Percentiles rank a stretch among this genome's conserved stretches.
Conservation (phyloP, 139 green algal genomes). For the Haematococcus lacustris region DNA sequence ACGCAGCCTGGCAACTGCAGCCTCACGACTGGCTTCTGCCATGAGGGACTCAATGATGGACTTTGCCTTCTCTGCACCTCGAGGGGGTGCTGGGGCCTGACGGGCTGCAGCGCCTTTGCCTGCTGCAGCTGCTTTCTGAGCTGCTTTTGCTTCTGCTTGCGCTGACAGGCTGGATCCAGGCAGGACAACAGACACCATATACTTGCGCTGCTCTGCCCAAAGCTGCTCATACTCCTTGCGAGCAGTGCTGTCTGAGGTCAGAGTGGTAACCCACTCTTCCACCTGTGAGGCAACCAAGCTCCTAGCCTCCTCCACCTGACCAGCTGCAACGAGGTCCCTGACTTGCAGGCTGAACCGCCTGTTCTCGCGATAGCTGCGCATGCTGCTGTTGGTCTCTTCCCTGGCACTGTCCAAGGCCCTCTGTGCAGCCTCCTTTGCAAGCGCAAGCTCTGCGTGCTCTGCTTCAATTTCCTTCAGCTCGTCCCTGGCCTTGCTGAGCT, state of each 20-base stretch:
- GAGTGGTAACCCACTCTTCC: conserved; percentile 19
- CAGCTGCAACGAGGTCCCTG: conserved; percentile 45
- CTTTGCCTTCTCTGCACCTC: conserved; percentile 40
- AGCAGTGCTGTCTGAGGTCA: conserved; percentile 22
- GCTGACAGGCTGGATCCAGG: conserved; percentile 17
- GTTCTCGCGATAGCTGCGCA: conserved; percentile 46
- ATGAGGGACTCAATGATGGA: conserved; percentile 38
- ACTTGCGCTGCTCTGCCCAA: conserved; percentile 43
- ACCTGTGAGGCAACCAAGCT: conserved; percentile 8
- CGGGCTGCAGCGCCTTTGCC: background rate
- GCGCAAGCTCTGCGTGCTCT: conserved; percentile 25
- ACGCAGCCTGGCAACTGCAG: conserved; percentile 10
- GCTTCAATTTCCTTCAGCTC: conserved; percentile 37
- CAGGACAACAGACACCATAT: conserved; percentile 43
- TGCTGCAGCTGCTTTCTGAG: background rate
- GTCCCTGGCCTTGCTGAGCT: background rate
- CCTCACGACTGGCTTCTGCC: conserved; percentile 21
- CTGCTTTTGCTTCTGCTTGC: background rate
- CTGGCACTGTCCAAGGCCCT: conserved; percentile 6
- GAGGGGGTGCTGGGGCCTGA: conserved; percentile 9
- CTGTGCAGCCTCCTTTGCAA: conserved; percentile 30
- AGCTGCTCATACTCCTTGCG: conserved; percentile 37
- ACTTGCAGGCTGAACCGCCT: conserved; percentile 40
- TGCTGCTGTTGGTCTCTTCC: conserved; percentile 24
- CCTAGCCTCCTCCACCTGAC: conserved; percentile 36